Base-by-base conservation (phyloP, 306 rosid genomes). In the Coriaria nepalensis region DNA sequence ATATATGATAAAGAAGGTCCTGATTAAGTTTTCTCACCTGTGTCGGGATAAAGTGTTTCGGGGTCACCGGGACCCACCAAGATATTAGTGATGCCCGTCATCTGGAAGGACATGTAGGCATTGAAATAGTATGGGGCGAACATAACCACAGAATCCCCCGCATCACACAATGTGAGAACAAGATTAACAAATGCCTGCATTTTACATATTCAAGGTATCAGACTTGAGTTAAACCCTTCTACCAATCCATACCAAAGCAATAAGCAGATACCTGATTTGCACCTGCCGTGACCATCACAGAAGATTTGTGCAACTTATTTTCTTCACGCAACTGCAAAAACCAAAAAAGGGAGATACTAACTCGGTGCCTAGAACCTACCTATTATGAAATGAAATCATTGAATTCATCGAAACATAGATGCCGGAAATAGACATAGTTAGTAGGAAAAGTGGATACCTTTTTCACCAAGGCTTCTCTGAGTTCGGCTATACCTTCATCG, bases 221-320 rank as follows among this genome's bases (percentile, higher is more conserved):
- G 29, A 20, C 3, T 20, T 20, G 29, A 20, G 29, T 20, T 20
- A 20, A 20, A 20, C 1, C 29, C 29, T 20, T 20, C 29, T 20
- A 20, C 29, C 29, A 20, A 20, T 20, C 29, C 29, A 20, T 20
- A 20, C 29, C 29, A 1, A 20, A 20, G 29, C 29, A 20, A 20
- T 20, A 20, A 20, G 29, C 29, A 1, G 29, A 20, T 20, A 20
- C 98, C 98, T 92, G 98, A 80, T 92, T 92, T 46, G 98, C 98
- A 53, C 98, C 98, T 35, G 96, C 76, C 12, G 98, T 92, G 56
- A 92, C 94, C 98, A 92, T 92, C 58, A 92, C 98, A 0, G 95
- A 77, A 44, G 98, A 92, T 59, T 82, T 85, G 69, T 37, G 57
- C 71, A 92, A 52, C 46, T 85, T 85, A 50, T 92, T 92, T 71